phyloP scores from a whole-genome alignment of 2,329 filamentous ascomycete genomes.

The Botrytis sinoallii region DNA sequence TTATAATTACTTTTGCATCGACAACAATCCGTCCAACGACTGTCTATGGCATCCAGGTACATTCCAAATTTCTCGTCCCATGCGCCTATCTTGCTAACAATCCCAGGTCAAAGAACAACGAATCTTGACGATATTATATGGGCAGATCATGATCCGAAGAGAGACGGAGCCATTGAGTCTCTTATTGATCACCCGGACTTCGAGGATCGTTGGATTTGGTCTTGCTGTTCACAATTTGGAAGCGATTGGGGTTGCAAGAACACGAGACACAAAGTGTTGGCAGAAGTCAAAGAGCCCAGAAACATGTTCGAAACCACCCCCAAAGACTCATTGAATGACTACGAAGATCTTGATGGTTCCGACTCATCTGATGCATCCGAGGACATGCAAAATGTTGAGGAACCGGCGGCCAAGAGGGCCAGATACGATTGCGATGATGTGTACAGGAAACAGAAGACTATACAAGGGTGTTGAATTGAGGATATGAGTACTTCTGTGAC shows the following conservation, averaged over 20 bases:
- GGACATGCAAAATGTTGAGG: neutral
- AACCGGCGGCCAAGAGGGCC: neutral
- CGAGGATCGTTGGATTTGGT: constrained; percentile 6
- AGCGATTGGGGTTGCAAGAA: constrained; percentile 1
- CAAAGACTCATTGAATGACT: neutral
- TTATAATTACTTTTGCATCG: neutral
- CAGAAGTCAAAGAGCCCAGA: neutral
- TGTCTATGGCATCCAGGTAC: constrained; percentile 1
- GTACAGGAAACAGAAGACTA: neutral
- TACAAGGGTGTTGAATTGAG: too few relatives aligned
- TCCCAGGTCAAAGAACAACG: neutral
- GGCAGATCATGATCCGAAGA: neutral
- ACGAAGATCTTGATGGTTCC: neutral
- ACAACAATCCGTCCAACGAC: neutral
- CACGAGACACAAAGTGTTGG: neutral
- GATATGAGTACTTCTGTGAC: neutral
- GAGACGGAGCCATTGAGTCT: neutral
- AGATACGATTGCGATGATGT: neutral
- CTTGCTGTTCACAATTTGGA: neutral
- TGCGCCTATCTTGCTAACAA: neutral
- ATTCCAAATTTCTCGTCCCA: too few relatives aligned
- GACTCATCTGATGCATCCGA: neutral
- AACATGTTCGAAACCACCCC: neutral
- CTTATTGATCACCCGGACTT: neutral
- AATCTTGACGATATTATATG: neutral